A percentile compares a stretch with the other conserved stretches of the same genome.
Conservation (phyloP, 176 grass and related monocot species). For the Typha latifolia region DNA sequence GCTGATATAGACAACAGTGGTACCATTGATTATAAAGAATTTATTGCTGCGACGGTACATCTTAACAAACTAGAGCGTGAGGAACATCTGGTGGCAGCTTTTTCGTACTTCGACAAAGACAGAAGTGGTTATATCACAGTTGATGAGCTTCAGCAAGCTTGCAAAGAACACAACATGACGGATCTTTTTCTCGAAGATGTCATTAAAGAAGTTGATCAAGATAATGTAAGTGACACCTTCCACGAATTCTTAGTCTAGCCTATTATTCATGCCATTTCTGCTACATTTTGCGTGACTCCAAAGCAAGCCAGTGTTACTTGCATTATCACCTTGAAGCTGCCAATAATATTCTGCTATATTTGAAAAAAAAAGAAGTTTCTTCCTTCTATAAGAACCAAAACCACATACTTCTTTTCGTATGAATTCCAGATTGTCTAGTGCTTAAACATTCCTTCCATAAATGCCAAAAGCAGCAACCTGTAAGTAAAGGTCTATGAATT, state of each 20-base stretch:
- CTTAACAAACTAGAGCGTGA: conserved; percentile 96
- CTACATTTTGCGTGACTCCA: not conserved
- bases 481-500: no score
- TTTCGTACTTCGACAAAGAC: conserved; percentile 98
- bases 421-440: no score
- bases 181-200: conserved; percentile 95
- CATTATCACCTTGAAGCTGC: no score
- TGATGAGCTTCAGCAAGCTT: conserved; percentile 94
- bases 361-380: no score
- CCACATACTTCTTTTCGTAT: no score
- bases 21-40: conserved; percentile 95
- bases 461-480: no score
- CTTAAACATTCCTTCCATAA: no score
- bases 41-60: conserved; percentile 98
- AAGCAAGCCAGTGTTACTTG: no score
- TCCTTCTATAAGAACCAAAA: no score
- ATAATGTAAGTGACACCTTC: conserved; percentile 68
- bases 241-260: not conserved
- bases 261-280: not conserved
- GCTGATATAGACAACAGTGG: conserved; percentile 96
- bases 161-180: conserved; percentile 90
- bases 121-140: conserved; percentile 96
- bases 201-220: conserved; percentile 92
- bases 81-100: conserved; percentile 88
- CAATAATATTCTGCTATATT: no score